Evolutionary conservation across 2,329 filamentous ascomycete species (phyloP), one percentile per base, ranked within the genome.

Genomic region (Trichoderma sp.): DNA sequence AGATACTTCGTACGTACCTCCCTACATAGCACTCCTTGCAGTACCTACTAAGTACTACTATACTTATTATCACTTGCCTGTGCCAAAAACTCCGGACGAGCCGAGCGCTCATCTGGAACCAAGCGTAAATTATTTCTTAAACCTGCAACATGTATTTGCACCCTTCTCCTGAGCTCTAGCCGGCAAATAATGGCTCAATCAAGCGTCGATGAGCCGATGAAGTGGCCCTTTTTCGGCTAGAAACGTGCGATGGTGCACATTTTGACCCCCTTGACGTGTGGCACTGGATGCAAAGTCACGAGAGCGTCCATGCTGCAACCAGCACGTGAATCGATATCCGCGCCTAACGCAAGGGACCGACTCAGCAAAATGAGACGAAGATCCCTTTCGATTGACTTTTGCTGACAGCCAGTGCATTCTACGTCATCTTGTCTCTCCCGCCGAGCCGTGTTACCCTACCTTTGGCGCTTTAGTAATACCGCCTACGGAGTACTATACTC

Each of bases 151-250:
- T 32, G 59, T 29, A 63, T 39, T 13, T 59, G 35, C 34, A 3
- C 32, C 34, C 10, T 12, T 63, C 59, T 63, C 45, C 59, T 53
- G 59, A 63, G 22, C 45, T 63, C 45, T 9, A 19, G 4, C 10
- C 17, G 34, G 59, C 19, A 63, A 54, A 32, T 45, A 54, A 64
- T 54, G 35, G 60, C 60, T 64, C 60, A 64, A 39, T 39, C 59
- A 39, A 52, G 15, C 25, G 15, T 39, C 34, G 12, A 48, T 53
- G 32, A 34, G 60, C 12, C 25, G 60, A 64, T 64, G 48, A 10
- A 35, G 52, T n/a, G 42, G 42, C 13, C 42, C 19, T 63, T 54
- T 39, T 42, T 32, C 60, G 60, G 60, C 35, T 45, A 64, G 17
- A 29, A 39, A 32, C 7, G 6, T 12, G 3, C 7, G 25, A 12